Evolutionary conservation across 345 rosid species (phyloP).

Genomic region (Psidium friedrichsthalianum): DNA sequence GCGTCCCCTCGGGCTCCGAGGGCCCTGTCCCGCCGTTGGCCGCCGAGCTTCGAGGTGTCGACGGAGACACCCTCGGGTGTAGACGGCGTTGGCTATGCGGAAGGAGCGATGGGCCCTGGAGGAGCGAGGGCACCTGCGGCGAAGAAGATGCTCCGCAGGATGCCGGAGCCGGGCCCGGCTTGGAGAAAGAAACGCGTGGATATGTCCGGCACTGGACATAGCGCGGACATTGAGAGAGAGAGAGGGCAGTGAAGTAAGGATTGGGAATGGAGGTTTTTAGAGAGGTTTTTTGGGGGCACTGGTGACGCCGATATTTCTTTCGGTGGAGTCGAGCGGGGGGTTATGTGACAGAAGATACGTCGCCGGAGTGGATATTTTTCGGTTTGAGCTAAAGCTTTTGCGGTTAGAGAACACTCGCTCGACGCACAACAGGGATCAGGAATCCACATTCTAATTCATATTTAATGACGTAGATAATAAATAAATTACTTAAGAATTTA

Average conservation of each 20-base stretch:
- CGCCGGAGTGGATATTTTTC: too few relatives aligned
- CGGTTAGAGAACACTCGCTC: too few relatives aligned
- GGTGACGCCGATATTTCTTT: too few relatives aligned
- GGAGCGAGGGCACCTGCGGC: slow-evolving; percentile 8
- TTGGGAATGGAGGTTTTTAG: slow-evolving; percentile 8
- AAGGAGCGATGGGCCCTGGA: slow-evolving; percentile 3
- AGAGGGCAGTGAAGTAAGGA: background rate
- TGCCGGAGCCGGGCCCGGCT: slow-evolving; percentile 5
- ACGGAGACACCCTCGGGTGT: slow-evolving; percentile 27
- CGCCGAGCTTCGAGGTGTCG: background rate
- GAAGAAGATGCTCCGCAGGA: slow-evolving; percentile 1
- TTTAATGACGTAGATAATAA: too few relatives aligned
- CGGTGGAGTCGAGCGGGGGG: too few relatives aligned
- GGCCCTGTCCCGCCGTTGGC: background rate
- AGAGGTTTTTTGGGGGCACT: too few relatives aligned
- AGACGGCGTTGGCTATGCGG: slow-evolving; percentile 27
- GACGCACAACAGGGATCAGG: too few relatives aligned
- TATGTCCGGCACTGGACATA: slow-evolving; percentile 22
- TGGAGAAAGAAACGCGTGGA: slow-evolving; percentile 19
- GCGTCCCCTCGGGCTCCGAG: slow-evolving; percentile 35
- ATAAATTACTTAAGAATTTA: too few relatives aligned
- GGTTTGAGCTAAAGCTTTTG: too few relatives aligned
- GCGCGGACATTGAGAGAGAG: slow-evolving; percentile 30
- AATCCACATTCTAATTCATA: too few relatives aligned
- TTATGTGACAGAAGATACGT: too few relatives aligned